A percentile compares a stretch with the other conserved stretches of the same genome.
Evolutionary conservation across 805 yeast genomes (phyloP).

Genomic region (Nakazawaea ernobii): DNA sequence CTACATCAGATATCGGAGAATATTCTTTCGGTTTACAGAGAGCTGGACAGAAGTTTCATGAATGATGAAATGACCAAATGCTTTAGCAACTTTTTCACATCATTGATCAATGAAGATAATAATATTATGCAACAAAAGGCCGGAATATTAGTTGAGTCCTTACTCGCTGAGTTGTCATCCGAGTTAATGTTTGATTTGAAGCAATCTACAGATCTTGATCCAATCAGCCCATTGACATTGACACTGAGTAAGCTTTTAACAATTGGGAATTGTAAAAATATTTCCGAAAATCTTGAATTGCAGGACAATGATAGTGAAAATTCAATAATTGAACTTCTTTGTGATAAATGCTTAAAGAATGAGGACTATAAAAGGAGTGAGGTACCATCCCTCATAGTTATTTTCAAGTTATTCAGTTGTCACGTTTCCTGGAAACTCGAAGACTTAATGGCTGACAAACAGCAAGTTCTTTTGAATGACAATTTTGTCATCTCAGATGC

Average conservation of each 20-base stretch:
- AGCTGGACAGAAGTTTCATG: background rate
- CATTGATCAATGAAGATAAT: slow-evolving; percentile 13
- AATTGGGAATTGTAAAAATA: slow-evolving; percentile 14
- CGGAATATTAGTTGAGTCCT: slow-evolving; percentile 14
- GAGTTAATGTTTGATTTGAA: slow-evolving; percentile 11
- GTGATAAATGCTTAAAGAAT: slow-evolving; percentile 14
- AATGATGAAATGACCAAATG: background rate
- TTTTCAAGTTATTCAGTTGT: slow-evolving; percentile 10
- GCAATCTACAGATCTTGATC: background rate
- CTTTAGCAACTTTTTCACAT: background rate
- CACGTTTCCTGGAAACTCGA: slow-evolving; percentile 16
- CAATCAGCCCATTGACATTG: background rate
- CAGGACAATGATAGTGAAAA: background rate
- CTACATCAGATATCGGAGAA: background rate
- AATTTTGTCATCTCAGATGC: background rate
- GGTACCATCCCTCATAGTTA: background rate
- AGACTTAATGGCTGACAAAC: slow-evolving; percentile 13
- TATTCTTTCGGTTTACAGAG: background rate
- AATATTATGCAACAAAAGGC: slow-evolving; percentile 17
- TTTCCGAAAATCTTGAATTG: slow-evolving; percentile 19
- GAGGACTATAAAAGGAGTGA: background rate
- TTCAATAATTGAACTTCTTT: slow-evolving; percentile 15
- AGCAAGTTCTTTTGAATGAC: background rate
- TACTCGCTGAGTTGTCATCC: slow-evolving; percentile 9
- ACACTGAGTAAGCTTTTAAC: slow-evolving; percentile 15